Conservation (phyloP, 1,284 basidiomycete genomes). For the Cutaneotrichosporon dermatis region DNA sequence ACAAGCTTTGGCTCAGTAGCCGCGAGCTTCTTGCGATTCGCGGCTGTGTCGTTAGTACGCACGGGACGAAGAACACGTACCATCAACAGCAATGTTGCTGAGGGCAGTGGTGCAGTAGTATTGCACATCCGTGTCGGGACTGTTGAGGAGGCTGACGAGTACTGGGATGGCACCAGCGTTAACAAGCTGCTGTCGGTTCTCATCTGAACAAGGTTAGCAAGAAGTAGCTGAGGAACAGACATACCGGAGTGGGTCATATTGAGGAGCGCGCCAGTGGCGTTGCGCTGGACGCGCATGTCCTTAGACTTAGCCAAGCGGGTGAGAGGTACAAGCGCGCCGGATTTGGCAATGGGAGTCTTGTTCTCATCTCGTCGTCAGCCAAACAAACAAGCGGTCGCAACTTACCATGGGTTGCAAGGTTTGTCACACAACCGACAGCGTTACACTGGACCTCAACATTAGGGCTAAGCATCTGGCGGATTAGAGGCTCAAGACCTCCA, state of each 20-base stretch:
- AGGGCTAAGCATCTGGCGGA: conserved; percentile 93
- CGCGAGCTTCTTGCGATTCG: conserved; percentile 92
- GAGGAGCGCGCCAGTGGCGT: conserved; percentile 93
- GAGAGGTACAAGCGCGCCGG: conserved; percentile 92
- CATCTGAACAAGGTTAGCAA: conserved; percentile 58
- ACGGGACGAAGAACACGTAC: conserved; percentile 48
- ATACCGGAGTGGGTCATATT: conserved; percentile 99
- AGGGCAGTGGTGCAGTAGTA: conserved; percentile 99
- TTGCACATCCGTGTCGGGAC: conserved; percentile 97
- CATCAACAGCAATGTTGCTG: conserved; percentile 97
- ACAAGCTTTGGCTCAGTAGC: conserved; percentile 93
- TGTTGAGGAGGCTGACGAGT: conserved; percentile 88
- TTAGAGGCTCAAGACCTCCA: conserved; percentile 94
- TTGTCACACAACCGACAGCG: conserved; percentile 98
- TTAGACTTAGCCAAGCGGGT: conserved; percentile 95
- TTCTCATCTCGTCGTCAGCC: conserved; percentile 70
- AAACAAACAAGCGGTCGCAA: conserved; percentile 11
- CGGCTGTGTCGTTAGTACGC: conserved; percentile 50
- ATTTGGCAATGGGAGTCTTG: conserved; percentile 99
- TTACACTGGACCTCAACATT: conserved; percentile 99
- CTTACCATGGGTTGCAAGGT: conserved; percentile 93
- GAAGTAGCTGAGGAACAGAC: conserved; percentile 18
- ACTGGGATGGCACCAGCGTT: conserved; percentile 98
- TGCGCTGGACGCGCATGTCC: conserved; percentile 98
- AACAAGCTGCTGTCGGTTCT: conserved; percentile 97